Percentiles rank a stretch among this genome's conserved stretches.
These are phyloP conservation scores for Pleurotus giganteus DNA, from an alignment of 768 basidiomycete genomes.

Conservation along the genomic window DNA sequence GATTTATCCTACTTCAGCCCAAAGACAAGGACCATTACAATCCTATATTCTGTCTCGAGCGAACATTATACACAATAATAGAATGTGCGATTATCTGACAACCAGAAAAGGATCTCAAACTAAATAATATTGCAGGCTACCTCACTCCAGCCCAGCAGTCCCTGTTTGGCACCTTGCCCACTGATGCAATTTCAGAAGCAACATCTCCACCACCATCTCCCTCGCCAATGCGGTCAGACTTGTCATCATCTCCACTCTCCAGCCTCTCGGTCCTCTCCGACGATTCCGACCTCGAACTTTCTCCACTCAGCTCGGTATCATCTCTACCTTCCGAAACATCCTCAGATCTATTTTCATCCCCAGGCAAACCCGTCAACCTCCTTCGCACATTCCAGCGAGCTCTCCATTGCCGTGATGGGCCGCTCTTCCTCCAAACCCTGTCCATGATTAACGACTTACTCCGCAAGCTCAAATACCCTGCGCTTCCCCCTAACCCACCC, in stretches of 20 bases:
- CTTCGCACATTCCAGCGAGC: slow-evolving; percentile 70
- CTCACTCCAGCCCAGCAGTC: slow-evolving; percentile 62
- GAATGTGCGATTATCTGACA: slow-evolving; percentile 46
- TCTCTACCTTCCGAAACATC: slow-evolving; percentile 17
- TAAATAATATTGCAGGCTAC: slow-evolving; percentile 45
- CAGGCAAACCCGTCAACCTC: slow-evolving; percentile 25
- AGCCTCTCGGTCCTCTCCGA: slow-evolving; percentile 21
- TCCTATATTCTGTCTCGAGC: slow-evolving; percentile 78
- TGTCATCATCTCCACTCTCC: slow-evolving; percentile 27
- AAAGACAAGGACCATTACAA: slow-evolving; percentile 87
- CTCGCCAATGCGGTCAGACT: slow-evolving; percentile 36
- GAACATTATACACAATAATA: slow-evolving; percentile 67
- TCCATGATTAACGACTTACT: slow-evolving; percentile 60
- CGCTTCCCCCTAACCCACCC: slow-evolving; percentile 50
- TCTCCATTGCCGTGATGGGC: slow-evolving; percentile 67
- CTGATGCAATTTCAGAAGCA: slow-evolving; percentile 39
- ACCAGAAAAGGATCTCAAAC: slow-evolving; percentile 9
- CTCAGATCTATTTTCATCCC: slow-evolving; percentile 19
- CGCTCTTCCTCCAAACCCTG: slow-evolving; percentile 65
- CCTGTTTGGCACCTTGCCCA: slow-evolving; percentile 67
- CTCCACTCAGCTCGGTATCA: slow-evolving; percentile 23
- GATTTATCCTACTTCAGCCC: slow-evolving; percentile 75
- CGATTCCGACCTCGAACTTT: slow-evolving; percentile 28
- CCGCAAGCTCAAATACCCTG: slow-evolving; percentile 63
- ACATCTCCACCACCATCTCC: slow-evolving; percentile 34